Percentiles rank a stretch among this genome's conserved stretches.
These are phyloP conservation scores for Penicillium nucicola DNA, from an alignment of 495 filamentous ascomycete species.

Conservation along the genomic window DNA sequence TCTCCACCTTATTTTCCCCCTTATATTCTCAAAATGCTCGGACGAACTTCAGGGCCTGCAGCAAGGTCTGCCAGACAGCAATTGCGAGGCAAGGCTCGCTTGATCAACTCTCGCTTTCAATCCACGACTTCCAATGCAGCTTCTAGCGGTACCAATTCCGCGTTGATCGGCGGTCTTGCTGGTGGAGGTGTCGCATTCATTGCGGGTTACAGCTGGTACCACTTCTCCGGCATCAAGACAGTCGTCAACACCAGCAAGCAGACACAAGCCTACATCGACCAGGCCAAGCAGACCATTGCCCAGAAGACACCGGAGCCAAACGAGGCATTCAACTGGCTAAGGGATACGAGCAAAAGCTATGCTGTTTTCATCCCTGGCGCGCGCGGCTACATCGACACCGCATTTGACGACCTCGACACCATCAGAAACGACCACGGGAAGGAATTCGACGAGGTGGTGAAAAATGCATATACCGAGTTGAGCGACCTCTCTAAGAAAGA, in stretches of 20 bases:
- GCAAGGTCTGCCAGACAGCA: constrained; percentile 13
- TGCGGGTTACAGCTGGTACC: constrained; percentile 52
- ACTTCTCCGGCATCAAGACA: constrained; percentile 56
- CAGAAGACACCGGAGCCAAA: constrained; percentile 55
- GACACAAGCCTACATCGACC: constrained; percentile 50
- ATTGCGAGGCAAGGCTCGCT: constrained; percentile 7
- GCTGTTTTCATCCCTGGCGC: constrained; percentile 66
- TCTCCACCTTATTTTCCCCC: too few relatives aligned
- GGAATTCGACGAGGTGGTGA: constrained; percentile 60
- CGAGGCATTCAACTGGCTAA: constrained; percentile 54
- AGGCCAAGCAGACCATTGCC: constrained; percentile 47
- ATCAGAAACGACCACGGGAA: constrained; percentile 55
- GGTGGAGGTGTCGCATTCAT: constrained; percentile 50
- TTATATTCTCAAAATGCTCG: not conserved
- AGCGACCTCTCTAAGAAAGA: constrained; percentile 46
- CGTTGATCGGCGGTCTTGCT: constrained; percentile 42
- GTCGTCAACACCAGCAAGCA: constrained; percentile 47
- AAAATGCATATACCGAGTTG: constrained; percentile 57
- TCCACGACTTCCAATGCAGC: constrained; percentile 33
- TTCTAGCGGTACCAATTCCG: constrained; percentile 20
- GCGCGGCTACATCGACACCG: constrained; percentile 53
- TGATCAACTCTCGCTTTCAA: constrained; percentile 36
- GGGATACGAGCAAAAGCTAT: constrained; percentile 56
- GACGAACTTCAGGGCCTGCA: not conserved
- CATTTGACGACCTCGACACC: constrained; percentile 61